A percentile compares a stretch with the other conserved stretches of the same genome.
These are phyloP conservation scores for Penstemon davidsonii DNA, from an alignment of 257 asterid genomes.

Conservation along the genomic window DNA sequence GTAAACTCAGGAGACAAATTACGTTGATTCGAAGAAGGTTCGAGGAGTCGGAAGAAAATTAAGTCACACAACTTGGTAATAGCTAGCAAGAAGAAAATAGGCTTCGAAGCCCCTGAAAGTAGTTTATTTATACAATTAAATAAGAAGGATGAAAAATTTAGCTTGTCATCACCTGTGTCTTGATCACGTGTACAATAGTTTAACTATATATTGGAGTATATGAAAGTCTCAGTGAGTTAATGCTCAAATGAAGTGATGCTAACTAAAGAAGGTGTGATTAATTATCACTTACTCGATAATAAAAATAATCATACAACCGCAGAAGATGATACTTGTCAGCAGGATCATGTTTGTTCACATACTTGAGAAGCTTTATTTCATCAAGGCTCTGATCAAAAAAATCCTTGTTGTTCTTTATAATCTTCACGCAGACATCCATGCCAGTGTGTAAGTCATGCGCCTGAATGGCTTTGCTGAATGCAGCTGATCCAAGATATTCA, in stretches of 20 bases:
- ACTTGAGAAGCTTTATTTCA: constrained; percentile 98
- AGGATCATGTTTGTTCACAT: constrained; percentile 94
- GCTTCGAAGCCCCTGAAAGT: constrained; percentile 1
- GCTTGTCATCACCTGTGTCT: neutral
- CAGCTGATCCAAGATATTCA: constrained; percentile 99
- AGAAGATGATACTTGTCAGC: constrained; percentile 95
- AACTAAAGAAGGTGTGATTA: constrained; percentile 5
- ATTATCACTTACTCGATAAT: constrained; percentile 77
- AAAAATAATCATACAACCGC: constrained; percentile 92
- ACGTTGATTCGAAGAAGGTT: neutral
- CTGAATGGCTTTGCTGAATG: constrained; percentile 99
- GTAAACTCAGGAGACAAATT: constrained; percentile 4
- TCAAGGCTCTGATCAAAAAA: constrained; percentile 99
- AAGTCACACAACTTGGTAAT: constrained; percentile 1
- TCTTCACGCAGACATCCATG: constrained; percentile 98
- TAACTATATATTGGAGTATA: neutral
- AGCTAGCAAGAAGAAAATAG: constrained; percentile 10
- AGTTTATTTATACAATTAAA: neutral
- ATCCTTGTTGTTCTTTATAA: constrained; percentile 96
- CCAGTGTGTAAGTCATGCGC: constrained; percentile 99
- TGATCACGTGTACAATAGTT: constrained; percentile 11
- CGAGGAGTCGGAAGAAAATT: constrained; percentile 8
- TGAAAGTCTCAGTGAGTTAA: constrained; percentile 4
- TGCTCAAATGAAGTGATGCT: neutral
- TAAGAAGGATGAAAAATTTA: neutral